phyloP scores from a whole-genome alignment of 2,329 filamentous ascomycete genomes.

The Nemania diffusa region DNA sequence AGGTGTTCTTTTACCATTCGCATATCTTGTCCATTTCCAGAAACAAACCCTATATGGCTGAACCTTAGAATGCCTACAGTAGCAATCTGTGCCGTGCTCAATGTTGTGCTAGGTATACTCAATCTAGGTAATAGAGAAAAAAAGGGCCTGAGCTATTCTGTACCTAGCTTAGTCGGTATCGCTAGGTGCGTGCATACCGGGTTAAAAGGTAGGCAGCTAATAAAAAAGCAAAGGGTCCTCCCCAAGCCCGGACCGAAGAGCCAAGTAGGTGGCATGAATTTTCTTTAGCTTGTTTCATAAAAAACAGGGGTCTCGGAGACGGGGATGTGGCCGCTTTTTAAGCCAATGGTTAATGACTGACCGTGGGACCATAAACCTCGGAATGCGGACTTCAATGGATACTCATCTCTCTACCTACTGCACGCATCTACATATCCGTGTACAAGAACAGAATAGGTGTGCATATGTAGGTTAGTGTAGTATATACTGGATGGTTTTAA shows the following conservation, averaged over 20 bases:
- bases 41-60: background rate
- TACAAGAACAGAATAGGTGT: too few relatives aligned
- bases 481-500: background rate
- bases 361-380: conserved; percentile 1
- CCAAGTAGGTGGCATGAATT: conserved; percentile 23
- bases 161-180: too few relatives aligned
- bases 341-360: conserved; percentile 16
- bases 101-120: background rate
- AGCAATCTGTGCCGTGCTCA: background rate
- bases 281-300: conserved; percentile 36
- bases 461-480: background rate
- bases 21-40: background rate
- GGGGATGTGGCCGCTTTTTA: conserved; percentile 5
- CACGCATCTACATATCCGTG: background rate
- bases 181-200: background rate
- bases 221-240: conserved; percentile 28
- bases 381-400: conserved; percentile 15
- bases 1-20: background rate
- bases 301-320: conserved; percentile 14
- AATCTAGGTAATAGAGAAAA: background rate
- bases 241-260: conserved; percentile 10
- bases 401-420: background rate
- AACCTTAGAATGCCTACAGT: too few relatives aligned
- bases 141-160: background rate
- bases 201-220: background rate